Evolutionary conservation across 306 rosid genomes (phyloP).

Genomic region (Glycine latifolia): DNA sequence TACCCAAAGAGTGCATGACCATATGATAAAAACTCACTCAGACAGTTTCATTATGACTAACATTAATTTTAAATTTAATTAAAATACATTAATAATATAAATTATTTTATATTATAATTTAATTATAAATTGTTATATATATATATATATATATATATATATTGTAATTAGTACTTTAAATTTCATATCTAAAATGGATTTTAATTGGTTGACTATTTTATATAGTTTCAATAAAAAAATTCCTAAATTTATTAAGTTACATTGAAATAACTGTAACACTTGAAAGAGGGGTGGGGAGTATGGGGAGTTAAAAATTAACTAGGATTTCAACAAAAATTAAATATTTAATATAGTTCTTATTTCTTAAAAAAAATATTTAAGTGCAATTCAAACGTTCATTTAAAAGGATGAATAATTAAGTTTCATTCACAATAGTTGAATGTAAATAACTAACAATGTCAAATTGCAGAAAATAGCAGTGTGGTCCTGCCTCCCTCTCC

Average conservation of each 20-base stretch:
- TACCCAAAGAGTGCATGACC: background rate
- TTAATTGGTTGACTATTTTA: background rate
- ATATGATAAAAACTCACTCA: background rate
- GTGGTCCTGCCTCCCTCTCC: background rate
- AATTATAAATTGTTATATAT: background rate
- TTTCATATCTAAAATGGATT: background rate
- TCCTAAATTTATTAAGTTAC: background rate
- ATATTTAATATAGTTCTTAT: background rate
- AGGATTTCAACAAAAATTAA: background rate
- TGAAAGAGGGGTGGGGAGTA: background rate
- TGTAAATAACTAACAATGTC: background rate
- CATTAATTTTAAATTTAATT: background rate
- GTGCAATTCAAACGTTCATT: too few species aligned
- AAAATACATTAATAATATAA: background rate
- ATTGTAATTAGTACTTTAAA: background rate
- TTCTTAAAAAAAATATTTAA: background rate
- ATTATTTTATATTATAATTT: background rate
- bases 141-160: background rate
- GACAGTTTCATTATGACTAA: background rate
- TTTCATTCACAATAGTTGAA: constrained; percentile 17
- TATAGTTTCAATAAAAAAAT: background rate
- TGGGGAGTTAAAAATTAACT: background rate
- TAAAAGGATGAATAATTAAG: too few species aligned
- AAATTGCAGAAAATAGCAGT: background rate
- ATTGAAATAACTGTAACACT: background rate